Evolutionary conservation across 805 yeast species (phyloP).

Genomic region (Hagleromyces aurorensis): DNA sequence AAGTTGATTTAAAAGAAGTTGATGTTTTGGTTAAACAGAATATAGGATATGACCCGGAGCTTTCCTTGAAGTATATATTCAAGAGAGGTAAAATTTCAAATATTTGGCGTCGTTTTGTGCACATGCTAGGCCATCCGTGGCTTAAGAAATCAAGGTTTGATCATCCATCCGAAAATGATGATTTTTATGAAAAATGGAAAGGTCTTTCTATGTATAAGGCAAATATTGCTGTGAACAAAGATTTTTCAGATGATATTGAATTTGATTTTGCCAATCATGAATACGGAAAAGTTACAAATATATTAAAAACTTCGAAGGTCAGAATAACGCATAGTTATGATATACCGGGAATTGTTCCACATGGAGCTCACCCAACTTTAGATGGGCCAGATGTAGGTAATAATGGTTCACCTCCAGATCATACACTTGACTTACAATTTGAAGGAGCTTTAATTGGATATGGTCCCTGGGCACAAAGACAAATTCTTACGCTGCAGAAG

Average conservation of each 20-base stretch:
- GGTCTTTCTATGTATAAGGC: slow-evolving; percentile 62
- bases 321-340: slow-evolving; percentile 62
- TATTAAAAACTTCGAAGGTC: slow-evolving; percentile 53
- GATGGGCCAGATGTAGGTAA: slow-evolving; percentile 52
- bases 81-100: slow-evolving; percentile 15
- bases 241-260: slow-evolving; percentile 27
- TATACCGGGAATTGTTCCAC: slow-evolving; percentile 56
- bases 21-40: slow-evolving; percentile 62
- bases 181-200: slow-evolving; percentile 46
- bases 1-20: slow-evolving; percentile 43
- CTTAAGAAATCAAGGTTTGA: slow-evolving; percentile 1
- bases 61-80: slow-evolving; percentile 16
- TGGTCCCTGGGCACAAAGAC: slow-evolving; percentile 96
- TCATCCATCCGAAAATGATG: slow-evolving; percentile 8
- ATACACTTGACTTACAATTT: slow-evolving; percentile 53
- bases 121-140: slow-evolving; percentile 8
- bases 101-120: slow-evolving; percentile 19
- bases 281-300: slow-evolving; percentile 71
- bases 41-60: slow-evolving; percentile 45
- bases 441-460: slow-evolving; percentile 62
- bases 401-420: slow-evolving; percentile 48
- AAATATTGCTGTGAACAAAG: slow-evolving; percentile 32
- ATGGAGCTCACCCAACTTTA: slow-evolving; percentile 26
- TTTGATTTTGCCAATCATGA: slow-evolving; percentile 43
- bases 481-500: slow-evolving; percentile 55